Evolutionary conservation across 306 rosid species (phyloP).

Genomic region (Vachellia pachyceras): DNA sequence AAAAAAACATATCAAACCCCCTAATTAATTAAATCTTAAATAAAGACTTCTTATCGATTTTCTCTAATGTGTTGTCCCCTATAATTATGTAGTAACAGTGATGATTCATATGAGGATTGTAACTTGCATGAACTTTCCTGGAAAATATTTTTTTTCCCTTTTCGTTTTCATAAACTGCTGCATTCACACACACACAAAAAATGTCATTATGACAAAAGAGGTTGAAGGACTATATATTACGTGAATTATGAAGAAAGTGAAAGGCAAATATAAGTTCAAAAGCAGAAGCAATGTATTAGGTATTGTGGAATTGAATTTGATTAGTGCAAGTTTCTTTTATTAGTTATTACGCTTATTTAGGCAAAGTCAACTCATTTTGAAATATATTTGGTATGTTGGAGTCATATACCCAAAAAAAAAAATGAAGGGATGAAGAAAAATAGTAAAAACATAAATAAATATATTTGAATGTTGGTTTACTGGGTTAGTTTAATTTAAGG

Average conservation of each 20-base stretch:
- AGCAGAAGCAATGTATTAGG: slow-evolving; percentile 19
- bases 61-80: no score
- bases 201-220: slow-evolving; percentile 1
- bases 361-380: neutral
- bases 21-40: no score
- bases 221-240: neutral
- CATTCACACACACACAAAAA: slow-evolving; percentile 13
- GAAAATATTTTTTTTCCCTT: neutral
- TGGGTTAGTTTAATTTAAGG: no score
- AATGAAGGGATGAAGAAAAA: no score
- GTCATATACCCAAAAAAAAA: no score
- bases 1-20: no score
- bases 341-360: neutral
- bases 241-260: slow-evolving; percentile 6
- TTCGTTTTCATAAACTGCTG: neutral
- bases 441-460: no score
- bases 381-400: no score
- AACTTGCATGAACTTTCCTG: neutral
- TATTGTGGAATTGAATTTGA: neutral
- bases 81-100: neutral
- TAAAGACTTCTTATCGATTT: no score
- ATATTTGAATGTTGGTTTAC: no score
- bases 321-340: neutral
- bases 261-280: slow-evolving; percentile 7
- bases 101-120: neutral